phyloP scores from a whole-genome alignment of 1,139 yeast species.

The Scheffersomyces lignicola region DNA sequence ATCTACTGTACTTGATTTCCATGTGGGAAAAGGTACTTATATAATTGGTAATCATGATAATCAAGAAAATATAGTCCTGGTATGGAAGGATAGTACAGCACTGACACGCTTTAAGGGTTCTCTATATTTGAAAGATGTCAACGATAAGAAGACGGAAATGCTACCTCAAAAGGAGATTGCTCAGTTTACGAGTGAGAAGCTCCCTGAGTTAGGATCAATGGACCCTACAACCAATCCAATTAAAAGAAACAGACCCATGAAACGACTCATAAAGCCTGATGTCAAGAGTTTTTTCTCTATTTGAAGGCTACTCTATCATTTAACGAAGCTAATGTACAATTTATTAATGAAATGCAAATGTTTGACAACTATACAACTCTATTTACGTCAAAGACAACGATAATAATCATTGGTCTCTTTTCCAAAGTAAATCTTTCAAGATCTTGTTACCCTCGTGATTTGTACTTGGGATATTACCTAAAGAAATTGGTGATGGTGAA shows the following conservation, averaged over 20 bases:
- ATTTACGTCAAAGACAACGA: too few relatives aligned
- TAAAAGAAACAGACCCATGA: too few relatives aligned
- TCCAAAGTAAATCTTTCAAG: constrained; percentile 4
- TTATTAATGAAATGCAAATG: neutral
- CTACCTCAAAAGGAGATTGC: too few relatives aligned
- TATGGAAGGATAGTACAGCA: neutral
- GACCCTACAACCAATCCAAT: too few relatives aligned
- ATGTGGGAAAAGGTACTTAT: neutral
- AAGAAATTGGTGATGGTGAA: constrained; percentile 3
- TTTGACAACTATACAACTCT: neutral
- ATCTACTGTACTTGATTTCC: neutral
- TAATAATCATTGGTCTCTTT: neutral
- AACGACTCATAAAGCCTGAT: neutral
- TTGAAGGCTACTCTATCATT: neutral
- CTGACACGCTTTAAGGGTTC: too few relatives aligned
- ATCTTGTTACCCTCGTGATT: neutral
- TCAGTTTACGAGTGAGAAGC: too few relatives aligned
- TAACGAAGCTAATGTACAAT: neutral
- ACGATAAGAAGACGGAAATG: too few relatives aligned
- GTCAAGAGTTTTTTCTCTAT: neutral
- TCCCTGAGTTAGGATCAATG: too few relatives aligned
- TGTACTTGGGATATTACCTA: neutral
- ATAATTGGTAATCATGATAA: neutral
- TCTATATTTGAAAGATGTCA: too few relatives aligned
- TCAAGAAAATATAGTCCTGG: neutral